These are phyloP conservation scores for Claviceps fusiformis DNA, from an alignment of 2,329 filamentous ascomycete genomes.

Conservation along the genomic window DNA sequence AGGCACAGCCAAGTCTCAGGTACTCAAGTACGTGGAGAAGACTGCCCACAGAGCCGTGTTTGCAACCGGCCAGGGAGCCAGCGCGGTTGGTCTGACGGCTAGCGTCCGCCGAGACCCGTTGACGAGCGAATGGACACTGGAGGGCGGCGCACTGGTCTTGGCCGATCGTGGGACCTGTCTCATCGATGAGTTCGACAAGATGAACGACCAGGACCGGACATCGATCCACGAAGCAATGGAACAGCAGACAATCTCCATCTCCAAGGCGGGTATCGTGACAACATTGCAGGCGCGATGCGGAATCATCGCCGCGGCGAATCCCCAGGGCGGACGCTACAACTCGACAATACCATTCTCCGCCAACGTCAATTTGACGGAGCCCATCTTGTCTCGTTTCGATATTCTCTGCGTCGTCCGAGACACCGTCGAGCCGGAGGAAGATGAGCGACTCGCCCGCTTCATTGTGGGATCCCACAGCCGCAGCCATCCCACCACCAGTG, in stretches of 20 bases:
- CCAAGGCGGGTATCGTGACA: constrained; percentile 95
- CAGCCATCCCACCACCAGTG: constrained; percentile 57
- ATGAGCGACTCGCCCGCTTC: constrained; percentile 86
- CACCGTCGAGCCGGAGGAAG: constrained; percentile 81
- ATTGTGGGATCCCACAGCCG: constrained; percentile 90
- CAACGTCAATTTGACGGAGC: constrained; percentile 94
- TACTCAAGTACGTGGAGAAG: constrained; percentile 95
- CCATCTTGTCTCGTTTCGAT: constrained; percentile 94
- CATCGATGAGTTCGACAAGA: constrained; percentile 99
- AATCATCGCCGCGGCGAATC: constrained; percentile 93
- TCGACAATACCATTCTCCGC: constrained; percentile 89
- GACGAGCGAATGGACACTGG: constrained; percentile 93
- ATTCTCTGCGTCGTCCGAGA: constrained; percentile 93
- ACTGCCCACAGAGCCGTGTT: constrained; percentile 95
- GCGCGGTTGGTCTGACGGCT: constrained; percentile 92
- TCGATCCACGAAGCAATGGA: constrained; percentile 99
- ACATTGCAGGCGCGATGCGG: constrained; percentile 91
- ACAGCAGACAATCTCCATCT: constrained; percentile 98
- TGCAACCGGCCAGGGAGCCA: constrained; percentile 92
- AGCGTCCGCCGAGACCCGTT: constrained; percentile 90
- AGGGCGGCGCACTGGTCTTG: constrained; percentile 88
- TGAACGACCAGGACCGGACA: constrained; percentile 97
- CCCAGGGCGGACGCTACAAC: constrained; percentile 92
- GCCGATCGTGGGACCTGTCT: constrained; percentile 90
- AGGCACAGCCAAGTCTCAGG: constrained; percentile 93